phyloP scores from a whole-genome alignment of 2,329 filamentous ascomycete species.

The Ceratocystis cubensis region DNA sequence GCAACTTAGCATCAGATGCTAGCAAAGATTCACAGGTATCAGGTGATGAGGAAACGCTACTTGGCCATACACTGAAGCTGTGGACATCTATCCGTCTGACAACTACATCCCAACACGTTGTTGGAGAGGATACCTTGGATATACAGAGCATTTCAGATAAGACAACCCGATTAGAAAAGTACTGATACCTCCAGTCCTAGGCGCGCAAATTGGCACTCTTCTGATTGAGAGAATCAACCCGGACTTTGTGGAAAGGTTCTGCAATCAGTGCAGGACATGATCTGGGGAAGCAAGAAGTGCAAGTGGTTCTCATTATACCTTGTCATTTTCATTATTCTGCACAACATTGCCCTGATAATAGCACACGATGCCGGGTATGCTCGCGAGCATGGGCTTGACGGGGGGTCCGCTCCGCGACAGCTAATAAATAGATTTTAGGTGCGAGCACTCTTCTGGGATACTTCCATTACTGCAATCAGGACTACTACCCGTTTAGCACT shows the following conservation, averaged over 20 bases:
- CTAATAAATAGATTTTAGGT: conserved; percentile 29
- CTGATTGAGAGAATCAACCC: conserved; percentile 48
- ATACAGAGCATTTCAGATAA: conserved; percentile 45
- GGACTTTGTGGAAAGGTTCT: conserved; percentile 42
- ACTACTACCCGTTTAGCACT: conserved; percentile 44
- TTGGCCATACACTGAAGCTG: conserved; percentile 34
- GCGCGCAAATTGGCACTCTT: conserved; percentile 48
- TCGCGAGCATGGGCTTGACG: conserved; percentile 45
- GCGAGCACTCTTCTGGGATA: conserved; percentile 50
- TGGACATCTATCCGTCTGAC: conserved; percentile 49
- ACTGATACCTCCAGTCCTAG: conserved; percentile 49
- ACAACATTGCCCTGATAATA: conserved; percentile 49
- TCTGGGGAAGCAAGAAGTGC: conserved; percentile 44
- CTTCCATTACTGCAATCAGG: conserved; percentile 54
- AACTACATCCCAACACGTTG: conserved; percentile 47
- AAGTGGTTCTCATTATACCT: conserved; percentile 52
- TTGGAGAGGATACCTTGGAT: conserved; percentile 45
- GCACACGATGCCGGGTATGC: conserved; percentile 49
- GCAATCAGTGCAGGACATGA: conserved; percentile 45
- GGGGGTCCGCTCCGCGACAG: conserved; percentile 28
- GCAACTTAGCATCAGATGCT: conserved; percentile 29
- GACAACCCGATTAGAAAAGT: conserved; percentile 45
- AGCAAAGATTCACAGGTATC: conserved; percentile 28
- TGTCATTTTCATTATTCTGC: conserved; percentile 48
- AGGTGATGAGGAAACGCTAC: conserved; percentile 22